A percentile compares a stretch with the other conserved stretches of the same genome.
These are phyloP conservation scores for Ganoderma sinense DNA, from an alignment of 1,284 basidiomycete species.

Conservation along the genomic window DNA sequence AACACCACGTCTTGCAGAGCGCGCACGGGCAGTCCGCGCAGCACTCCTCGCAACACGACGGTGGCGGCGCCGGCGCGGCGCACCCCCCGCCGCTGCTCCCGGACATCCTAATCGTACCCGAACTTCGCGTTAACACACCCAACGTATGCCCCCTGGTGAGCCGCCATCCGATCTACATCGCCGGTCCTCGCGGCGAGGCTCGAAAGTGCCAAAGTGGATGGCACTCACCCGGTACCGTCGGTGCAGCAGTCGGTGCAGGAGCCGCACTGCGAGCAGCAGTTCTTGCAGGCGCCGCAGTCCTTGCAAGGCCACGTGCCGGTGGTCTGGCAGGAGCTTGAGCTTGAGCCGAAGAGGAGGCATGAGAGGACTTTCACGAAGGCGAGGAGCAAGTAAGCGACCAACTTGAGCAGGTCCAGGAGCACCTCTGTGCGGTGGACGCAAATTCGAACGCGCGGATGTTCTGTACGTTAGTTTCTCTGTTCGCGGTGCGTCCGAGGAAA, in stretches of 20 bases:
- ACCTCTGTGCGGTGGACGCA: not conserved
- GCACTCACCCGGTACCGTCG: not conserved
- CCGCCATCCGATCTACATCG: too few relatives aligned
- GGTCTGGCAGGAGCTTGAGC: not conserved
- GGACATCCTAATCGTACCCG: not conserved
- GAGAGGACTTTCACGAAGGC: not conserved
- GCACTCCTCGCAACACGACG: not conserved
- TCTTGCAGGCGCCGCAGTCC: too few relatives aligned
- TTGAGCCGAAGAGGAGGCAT: not conserved
- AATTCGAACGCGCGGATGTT: not conserved
- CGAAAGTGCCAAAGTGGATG: too few relatives aligned
- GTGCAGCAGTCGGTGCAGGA: not conserved
- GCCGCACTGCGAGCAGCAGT: not conserved
- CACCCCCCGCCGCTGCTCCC: not conserved
- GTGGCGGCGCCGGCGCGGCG: too few relatives aligned
- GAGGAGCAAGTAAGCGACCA: not conserved
- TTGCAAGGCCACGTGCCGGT: not conserved
- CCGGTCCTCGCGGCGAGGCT: too few relatives aligned
- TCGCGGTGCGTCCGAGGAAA: not conserved
- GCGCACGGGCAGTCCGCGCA: not conserved
- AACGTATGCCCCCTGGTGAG: too few relatives aligned
- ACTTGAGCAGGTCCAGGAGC: not conserved
- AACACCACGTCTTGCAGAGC: not conserved
- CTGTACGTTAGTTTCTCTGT: not conserved
- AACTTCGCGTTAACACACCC: too few relatives aligned